phyloP scores from a whole-genome alignment of 78 protist genomes.

The Acrasis kona region DNA sequence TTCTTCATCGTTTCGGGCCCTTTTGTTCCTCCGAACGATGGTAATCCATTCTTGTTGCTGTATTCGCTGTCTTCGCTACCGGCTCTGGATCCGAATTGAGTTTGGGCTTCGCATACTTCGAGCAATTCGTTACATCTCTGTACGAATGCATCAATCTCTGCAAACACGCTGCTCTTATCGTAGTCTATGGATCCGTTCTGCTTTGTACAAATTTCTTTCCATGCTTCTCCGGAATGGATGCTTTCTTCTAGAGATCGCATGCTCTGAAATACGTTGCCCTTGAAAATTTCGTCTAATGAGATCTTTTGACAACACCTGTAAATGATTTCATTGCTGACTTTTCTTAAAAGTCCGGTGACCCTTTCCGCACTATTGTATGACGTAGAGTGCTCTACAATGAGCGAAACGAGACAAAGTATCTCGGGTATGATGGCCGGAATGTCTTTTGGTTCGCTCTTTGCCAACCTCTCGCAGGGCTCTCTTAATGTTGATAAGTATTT shows the following conservation, averaged over 20 bases:
- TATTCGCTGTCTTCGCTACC: neutral
- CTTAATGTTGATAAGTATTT: slow-evolving; percentile 34
- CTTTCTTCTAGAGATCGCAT: slow-evolving; percentile 13
- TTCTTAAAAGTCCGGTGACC: slow-evolving; percentile 40
- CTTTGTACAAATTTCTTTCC: slow-evolving; percentile 21
- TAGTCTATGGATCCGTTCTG: too few relatives aligned
- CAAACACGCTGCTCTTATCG: too few relatives aligned
- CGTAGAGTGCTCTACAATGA: slow-evolving; percentile 43
- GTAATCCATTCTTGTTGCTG: neutral
- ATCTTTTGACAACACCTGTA: slow-evolving; percentile 44
- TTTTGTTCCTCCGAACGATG: slow-evolving; percentile 41
- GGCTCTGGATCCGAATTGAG: slow-evolving; percentile 48
- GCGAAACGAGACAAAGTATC: slow-evolving; percentile 34
- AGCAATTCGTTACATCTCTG: slow-evolving; percentile 75
- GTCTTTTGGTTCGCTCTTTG: slow-evolving; percentile 27
- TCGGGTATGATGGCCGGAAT: slow-evolving; percentile 41
- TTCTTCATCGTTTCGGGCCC: slow-evolving; percentile 22
- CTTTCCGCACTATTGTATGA: slow-evolving; percentile 50
- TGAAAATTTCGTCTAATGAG: slow-evolving; percentile 47
- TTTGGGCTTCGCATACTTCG: slow-evolving; percentile 65
- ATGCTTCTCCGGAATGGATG: slow-evolving; percentile 30
- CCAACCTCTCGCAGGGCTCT: slow-evolving; percentile 49
- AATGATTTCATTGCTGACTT: slow-evolving; percentile 60
- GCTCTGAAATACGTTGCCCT: slow-evolving; percentile 31
- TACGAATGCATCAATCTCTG: slow-evolving; percentile 76